phyloP scores from a whole-genome alignment of 2,329 filamentous ascomycete genomes.

The Graphilbum ipis-grandicollis region DNA sequence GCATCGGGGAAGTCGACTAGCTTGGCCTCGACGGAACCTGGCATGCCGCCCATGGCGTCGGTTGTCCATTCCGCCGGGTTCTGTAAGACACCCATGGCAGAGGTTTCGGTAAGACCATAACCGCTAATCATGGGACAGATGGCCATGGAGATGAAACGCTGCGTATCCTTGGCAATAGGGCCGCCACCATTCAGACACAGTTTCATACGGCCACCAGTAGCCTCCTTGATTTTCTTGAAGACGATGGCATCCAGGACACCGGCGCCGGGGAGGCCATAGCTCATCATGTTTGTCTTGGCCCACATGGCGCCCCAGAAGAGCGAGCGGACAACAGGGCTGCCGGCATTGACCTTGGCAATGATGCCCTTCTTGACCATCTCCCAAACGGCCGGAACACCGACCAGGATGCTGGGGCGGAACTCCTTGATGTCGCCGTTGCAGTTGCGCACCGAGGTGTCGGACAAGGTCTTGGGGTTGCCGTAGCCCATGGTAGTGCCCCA shows the following conservation, averaged over 20 bases:
- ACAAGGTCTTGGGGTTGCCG: constrained; percentile 71
- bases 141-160: constrained; percentile 74
- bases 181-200: constrained; percentile 78
- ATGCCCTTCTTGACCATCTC: constrained; percentile 88
- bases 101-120: constrained; percentile 76
- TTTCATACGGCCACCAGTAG: constrained; percentile 65
- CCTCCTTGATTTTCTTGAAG: constrained; percentile 85
- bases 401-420: constrained; percentile 65
- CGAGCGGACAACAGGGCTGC: constrained; percentile 49
- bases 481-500: constrained; percentile 86
- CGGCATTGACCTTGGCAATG: constrained; percentile 53
- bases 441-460: constrained; percentile 65
- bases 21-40: constrained; percentile 62
- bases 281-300: constrained; percentile 32
- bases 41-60: constrained; percentile 54
- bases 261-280: constrained; percentile 43
- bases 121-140: constrained; percentile 81
- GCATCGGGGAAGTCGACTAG: constrained; percentile 74
- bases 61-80: constrained; percentile 68
- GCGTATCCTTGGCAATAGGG: constrained; percentile 69
- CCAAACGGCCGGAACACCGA: constrained; percentile 81
- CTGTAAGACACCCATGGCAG: constrained; percentile 56
- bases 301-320: constrained; percentile 51
- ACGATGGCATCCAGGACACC: constrained; percentile 60
- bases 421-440: constrained; percentile 80